Base-by-base conservation (phyloP, 1,284 basidiomycete species). In the Papiliotrema flavescens region DNA sequence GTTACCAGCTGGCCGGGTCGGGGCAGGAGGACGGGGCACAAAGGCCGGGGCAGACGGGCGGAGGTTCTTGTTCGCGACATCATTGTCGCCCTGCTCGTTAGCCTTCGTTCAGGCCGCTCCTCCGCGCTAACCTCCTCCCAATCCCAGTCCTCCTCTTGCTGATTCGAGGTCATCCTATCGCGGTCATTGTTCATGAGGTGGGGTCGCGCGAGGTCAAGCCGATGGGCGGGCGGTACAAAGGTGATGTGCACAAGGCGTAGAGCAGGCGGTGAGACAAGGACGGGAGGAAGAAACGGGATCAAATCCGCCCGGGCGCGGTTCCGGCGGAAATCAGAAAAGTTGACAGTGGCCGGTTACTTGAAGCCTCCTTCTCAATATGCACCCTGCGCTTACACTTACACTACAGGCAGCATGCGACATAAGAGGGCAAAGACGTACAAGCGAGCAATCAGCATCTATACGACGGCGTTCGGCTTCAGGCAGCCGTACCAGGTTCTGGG, bases 361-460 rank as follows among this genome's bases (percentile, higher is more conserved):
- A 8, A 20, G 42, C 42, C 23, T 14, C 17, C 17, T 5, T 24
- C 39, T 8, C 20, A n/a, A 37, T 20, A n/a, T 39, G 17, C 24
- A 40, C 17, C 7, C 28, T 32, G n/a, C n/a, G 32, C 8, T 23
- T 24, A 9, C n/a, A 32, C 23, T n/a, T 32, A 7, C 8, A 14
- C 4, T 20, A 4, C 24, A 6, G 7, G 9, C 50, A 60, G 64
- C 56, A 97, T 97, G 93, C 81, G 91, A 56, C 90, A 94, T 78
- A 94, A 90, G 77, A 82, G 93, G 70, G 89, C 91, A 44, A 97
- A 97, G 77, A 83, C 85, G 1, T 95, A 95, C 76, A 85, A 87
- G 67, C 90, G 91, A 70, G 86, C 93, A 47, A 96, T 97, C 91
- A 82, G 84, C 36, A 78, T 92, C 47, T 96, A 96, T 73, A 83